Conservation (phyloP, 2,329 filamentous ascomycete genomes). For the Aspergillus quadricinctus region DNA sequence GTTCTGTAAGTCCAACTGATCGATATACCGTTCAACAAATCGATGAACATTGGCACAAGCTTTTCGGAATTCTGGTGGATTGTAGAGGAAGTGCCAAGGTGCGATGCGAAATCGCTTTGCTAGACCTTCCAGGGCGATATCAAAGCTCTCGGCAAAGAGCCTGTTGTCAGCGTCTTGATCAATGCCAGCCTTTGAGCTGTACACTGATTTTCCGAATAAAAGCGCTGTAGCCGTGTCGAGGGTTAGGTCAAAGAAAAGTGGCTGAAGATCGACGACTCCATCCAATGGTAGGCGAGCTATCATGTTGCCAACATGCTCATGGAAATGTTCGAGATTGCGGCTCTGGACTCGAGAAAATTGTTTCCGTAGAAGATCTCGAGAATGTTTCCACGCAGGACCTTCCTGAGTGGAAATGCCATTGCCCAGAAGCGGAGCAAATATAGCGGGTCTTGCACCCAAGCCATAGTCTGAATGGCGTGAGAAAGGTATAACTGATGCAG, state of each 20-base stretch:
- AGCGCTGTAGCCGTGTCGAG: conserved; percentile 35
- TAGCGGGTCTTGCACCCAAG: too few species aligned
- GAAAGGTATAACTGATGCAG: too few species aligned
- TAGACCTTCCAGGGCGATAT: conserved; percentile 14
- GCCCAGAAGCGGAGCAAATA: neutral
- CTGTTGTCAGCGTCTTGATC: conserved; percentile 1
- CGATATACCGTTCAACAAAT: neutral
- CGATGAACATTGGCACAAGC: neutral
- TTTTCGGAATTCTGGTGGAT: neutral
- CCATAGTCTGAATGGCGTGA: too few species aligned
- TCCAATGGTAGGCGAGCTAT: conserved; percentile 20
- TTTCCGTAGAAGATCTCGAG: conserved; percentile 29
- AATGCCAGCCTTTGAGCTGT: conserved; percentile 14
- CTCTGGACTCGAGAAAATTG: conserved; percentile 33
- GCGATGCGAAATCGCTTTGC: conserved; percentile 1
- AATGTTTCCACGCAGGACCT: conserved; percentile 21
- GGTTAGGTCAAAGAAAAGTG: conserved; percentile 38
- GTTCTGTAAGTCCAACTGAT: neutral
- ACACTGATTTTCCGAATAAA: conserved; percentile 25
- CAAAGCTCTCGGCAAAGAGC: conserved; percentile 19
- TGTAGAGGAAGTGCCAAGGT: neutral
- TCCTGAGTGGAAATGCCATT: conserved; percentile 11
- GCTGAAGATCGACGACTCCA: conserved; percentile 25
- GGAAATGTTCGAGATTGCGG: conserved; percentile 29
- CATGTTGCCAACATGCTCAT: conserved; percentile 29